A percentile compares a stretch with the other conserved stretches of the same genome.
phyloP scores from a whole-genome alignment of 2,329 filamentous ascomycete species.

The Trichoderma harzianum region DNA sequence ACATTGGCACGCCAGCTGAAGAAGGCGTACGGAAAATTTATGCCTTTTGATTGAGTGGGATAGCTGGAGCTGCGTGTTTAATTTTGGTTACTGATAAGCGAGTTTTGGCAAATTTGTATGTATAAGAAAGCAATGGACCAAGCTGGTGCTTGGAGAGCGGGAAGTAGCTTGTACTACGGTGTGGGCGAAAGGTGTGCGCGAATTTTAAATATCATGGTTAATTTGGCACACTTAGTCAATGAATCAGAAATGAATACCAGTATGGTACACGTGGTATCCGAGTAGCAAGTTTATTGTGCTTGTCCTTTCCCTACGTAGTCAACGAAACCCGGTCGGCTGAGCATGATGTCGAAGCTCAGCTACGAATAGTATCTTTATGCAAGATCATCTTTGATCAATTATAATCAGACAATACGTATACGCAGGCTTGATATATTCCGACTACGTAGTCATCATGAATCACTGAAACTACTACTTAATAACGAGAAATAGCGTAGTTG shows the following conservation, averaged over 20 bases:
- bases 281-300: background rate
- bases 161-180: background rate
- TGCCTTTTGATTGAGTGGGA: background rate
- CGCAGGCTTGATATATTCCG: background rate
- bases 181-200: background rate
- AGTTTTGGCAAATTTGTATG: background rate
- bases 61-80: background rate
- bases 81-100: background rate
- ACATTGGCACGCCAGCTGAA: background rate
- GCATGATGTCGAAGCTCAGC: background rate
- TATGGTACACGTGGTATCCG: background rate
- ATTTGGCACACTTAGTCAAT: background rate
- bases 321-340: background rate
- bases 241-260: background rate
- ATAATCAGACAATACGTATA: background rate
- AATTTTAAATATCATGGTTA: background rate
- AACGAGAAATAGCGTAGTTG: background rate
- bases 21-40: background rate
- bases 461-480: background rate
- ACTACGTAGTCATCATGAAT: background rate
- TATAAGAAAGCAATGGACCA: background rate
- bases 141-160: background rate
- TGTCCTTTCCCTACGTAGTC: background rate
- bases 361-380: background rate
- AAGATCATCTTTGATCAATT: background rate